phyloP scores from a whole-genome alignment of 306 rosid genomes.

The Citrullus colocynthis region DNA sequence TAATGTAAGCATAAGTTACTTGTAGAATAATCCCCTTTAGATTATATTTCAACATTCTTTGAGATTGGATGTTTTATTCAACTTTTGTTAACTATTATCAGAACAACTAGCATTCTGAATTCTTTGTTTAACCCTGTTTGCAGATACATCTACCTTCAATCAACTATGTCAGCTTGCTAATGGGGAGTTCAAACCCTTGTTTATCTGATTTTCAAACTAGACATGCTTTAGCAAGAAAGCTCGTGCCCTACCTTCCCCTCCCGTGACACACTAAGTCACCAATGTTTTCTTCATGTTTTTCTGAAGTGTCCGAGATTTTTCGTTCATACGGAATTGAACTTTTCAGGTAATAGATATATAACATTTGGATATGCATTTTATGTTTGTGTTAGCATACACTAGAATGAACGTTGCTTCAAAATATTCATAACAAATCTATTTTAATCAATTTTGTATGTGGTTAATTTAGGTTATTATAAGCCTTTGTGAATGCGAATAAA shows the following conservation, averaged over 20 bases:
- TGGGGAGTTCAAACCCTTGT: conserved; percentile 48
- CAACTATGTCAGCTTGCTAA: conserved; percentile 77
- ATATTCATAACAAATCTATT: background rate
- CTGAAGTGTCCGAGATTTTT: background rate
- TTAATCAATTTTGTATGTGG: background rate
- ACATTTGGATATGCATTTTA: background rate
- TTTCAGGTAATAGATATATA: background rate
- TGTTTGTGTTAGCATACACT: background rate
- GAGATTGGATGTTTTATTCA: background rate
- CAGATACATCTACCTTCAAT: conserved; percentile 59
- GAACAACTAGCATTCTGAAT: background rate
- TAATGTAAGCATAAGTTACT: background rate
- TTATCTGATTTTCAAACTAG: background rate
- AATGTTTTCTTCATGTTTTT: background rate
- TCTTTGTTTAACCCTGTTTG: background rate
- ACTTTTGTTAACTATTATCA: background rate
- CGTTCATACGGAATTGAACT: background rate
- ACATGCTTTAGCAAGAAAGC: background rate
- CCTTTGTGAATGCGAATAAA: background rate
- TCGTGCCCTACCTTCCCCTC: background rate
- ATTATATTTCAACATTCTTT: background rate
- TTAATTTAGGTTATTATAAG: background rate
- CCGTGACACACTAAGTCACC: background rate
- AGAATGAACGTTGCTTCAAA: background rate
- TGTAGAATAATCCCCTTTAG: background rate